Conservation (phyloP, 257 asterid species). For the Penstemon newberryi region DNA sequence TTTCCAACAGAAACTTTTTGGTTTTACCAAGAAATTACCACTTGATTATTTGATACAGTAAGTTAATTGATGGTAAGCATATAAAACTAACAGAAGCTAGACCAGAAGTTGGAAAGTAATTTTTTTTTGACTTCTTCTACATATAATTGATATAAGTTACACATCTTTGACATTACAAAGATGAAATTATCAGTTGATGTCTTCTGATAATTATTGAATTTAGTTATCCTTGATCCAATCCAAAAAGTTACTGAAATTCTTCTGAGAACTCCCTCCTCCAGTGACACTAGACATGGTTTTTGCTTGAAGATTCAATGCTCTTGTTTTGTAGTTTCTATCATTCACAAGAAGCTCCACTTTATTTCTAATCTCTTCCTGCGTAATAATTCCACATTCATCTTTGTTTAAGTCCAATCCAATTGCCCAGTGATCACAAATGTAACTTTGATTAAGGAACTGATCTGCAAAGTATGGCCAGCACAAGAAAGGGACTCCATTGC, state of each 20-base stretch:
- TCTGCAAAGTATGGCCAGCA: conserved; percentile 28
- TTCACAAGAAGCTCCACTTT: conserved; percentile 39
- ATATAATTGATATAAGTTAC: no score
- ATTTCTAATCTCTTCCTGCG: conserved; percentile 28
- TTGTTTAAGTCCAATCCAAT: conserved; percentile 25
- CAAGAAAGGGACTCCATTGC: conserved; percentile 29
- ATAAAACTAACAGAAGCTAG: no score
- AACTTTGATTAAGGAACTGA: conserved; percentile 20
- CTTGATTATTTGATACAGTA: no score
- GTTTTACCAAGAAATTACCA: no score
- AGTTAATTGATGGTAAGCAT: no score
- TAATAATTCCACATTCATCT: conserved; percentile 34
- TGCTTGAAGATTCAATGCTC: conserved; percentile 38
- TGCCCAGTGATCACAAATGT: conserved; percentile 25
- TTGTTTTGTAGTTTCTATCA: conserved; percentile 25
- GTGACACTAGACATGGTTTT: conserved; percentile 26
- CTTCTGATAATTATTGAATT: no score
- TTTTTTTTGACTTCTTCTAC: no score
- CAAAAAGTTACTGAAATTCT: conserved; percentile 37
- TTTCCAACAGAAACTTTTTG: no score
- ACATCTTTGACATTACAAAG: no score
- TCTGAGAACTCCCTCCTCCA: conserved; percentile 29
- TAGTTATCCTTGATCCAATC: conserved; percentile 46
- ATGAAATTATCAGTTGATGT: no score
- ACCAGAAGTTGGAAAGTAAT: no score